Evolutionary conservation across 108 stramenopile species (phyloP), one percentile per base, ranked within the genome.

Genomic region (Chaetoceros tenuissimus): DNA sequence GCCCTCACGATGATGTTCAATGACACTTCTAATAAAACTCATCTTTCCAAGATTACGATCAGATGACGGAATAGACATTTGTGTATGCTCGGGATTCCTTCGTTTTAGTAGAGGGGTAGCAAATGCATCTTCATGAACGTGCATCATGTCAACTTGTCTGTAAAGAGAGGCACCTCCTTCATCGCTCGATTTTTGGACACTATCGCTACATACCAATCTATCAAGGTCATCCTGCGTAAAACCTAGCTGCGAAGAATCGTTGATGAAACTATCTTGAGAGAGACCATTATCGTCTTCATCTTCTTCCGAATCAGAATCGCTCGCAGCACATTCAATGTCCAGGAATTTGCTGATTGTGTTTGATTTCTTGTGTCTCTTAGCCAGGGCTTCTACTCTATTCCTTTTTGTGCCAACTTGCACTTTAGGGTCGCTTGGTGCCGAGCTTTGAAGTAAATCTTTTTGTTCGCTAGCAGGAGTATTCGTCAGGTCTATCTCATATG

Each of bases 1-100:
- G 26, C 92, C 92, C 19, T 77, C 60, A 16, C 82, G 73, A 57
- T 82, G 81, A 62, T 93, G 82, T 30, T 93, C 84, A 21, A 93
- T 53, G 24, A 93, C 84, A 64, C 84, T 85, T 18, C 85, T 69
- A 50, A 93, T 83, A 34, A 93, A 93, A 53, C 84, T 69, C 83
- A 86, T 85, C 49, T 76, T 81, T 1, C 92, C 92, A 10, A 93
- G 75, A 19, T 87, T 84, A 28, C 62, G 59, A 66, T 80, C 72
- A 19, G 89, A 85, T 0, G 73, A 70, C 13, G 79, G 66, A 7
- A 61, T 46, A 16, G 78, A 68, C 7, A 59, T 44, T 54, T 75
- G 75, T n/a, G 69, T 72, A 45, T 60, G 27, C 7, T 59, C 63
- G 23, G 49, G 29, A 20, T 55, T 63, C 77, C 73, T 84, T 45